Evolutionary conservation across 2,329 filamentous ascomycete genomes (phyloP).

Genomic region (Colletotrichum costaricense): DNA sequence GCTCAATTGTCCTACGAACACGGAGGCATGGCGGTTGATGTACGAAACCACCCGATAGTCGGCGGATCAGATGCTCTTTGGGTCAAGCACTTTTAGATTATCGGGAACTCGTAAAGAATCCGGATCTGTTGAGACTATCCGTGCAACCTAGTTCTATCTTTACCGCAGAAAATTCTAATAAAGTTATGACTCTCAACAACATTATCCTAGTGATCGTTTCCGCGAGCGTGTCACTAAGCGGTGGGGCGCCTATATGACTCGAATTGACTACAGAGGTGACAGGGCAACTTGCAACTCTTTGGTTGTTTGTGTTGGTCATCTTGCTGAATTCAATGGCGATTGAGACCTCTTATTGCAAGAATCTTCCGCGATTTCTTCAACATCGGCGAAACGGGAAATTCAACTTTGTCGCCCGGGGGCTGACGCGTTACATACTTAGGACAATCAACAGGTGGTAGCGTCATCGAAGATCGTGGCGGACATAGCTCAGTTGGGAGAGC

Average conservation of each 20-base stretch:
- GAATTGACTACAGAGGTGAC: no score
- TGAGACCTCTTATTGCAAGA: not conserved
- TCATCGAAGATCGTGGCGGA: slow-evolving; percentile 21
- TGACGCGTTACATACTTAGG: accelerated
- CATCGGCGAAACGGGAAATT: not conserved
- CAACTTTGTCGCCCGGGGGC: no score
- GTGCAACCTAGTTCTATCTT: not conserved
- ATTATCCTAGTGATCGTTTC: not conserved
- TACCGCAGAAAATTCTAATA: not conserved
- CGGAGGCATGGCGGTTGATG: not conserved
- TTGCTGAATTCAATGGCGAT: not conserved
- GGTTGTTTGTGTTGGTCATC: not conserved
- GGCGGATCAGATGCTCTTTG: not conserved
- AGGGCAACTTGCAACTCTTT: no score
- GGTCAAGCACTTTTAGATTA: not conserved
- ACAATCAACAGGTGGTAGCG: accelerated
- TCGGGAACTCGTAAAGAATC: not conserved
- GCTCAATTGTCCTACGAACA: not conserved
- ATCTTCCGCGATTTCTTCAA: not conserved
- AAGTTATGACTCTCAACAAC: not conserved
- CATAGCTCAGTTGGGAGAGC: slow-evolving; percentile 37
- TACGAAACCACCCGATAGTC: not conserved
- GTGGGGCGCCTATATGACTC: not conserved
- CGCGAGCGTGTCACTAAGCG: not conserved
- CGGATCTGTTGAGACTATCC: not conserved